A percentile compares a stretch with the other conserved stretches of the same genome.
Evolutionary conservation across 176 grass and related monocot genomes (phyloP).

Genomic region (Lolium rigidum): DNA sequence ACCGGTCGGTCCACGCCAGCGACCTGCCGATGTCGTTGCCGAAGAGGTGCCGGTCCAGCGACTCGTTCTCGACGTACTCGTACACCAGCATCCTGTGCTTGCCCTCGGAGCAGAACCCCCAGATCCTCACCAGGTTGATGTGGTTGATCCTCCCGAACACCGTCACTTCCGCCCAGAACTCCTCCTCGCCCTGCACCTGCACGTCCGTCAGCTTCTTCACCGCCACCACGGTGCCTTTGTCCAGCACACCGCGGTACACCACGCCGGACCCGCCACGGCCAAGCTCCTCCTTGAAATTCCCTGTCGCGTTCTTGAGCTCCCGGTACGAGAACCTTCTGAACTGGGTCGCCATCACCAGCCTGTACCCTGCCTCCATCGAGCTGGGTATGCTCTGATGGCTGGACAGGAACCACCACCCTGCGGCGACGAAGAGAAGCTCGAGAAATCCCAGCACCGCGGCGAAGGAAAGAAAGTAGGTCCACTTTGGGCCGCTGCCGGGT

Average conservation of each 20-base stretch:
- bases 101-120: conserved; percentile 63
- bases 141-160: conserved; percentile 74
- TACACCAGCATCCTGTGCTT: conserved; percentile 58
- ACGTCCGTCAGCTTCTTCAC: conserved; percentile 63
- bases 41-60: conserved; percentile 71
- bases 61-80: conserved; percentile 63
- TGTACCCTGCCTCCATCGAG: conserved; percentile 50
- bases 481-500: not conserved
- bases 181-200: conserved; percentile 46
- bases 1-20: conserved; percentile 53
- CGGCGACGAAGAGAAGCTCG: conserved; percentile 41
- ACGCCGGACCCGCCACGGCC: conserved; percentile 65
- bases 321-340: conserved; percentile 67
- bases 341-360: conserved; percentile 50
- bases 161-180: conserved; percentile 57
- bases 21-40: not conserved
- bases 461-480: not conserved
- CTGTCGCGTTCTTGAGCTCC: conserved; percentile 59
- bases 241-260: conserved; percentile 59
- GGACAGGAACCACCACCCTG: conserved; percentile 58
- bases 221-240: conserved; percentile 49
- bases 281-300: conserved; percentile 64
- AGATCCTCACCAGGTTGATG: conserved; percentile 66
- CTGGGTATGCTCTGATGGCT: conserved; percentile 39
- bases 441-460: conserved; percentile 38